These are phyloP conservation scores for Begonia peltatifolia DNA, from an alignment of 306 rosid genomes.

Conservation along the genomic window DNA sequence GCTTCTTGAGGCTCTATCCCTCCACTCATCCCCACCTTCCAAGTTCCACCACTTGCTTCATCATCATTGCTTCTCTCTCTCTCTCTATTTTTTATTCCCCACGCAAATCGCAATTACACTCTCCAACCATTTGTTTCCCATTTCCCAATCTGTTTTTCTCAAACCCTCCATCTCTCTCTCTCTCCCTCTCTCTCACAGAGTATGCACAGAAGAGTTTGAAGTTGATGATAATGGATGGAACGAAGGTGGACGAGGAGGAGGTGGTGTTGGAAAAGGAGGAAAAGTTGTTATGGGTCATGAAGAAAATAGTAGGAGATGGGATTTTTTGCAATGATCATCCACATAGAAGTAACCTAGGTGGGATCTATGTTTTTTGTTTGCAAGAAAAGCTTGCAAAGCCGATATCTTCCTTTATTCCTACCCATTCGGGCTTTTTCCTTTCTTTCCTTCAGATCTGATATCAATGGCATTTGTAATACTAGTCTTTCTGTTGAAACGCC, in stretches of 20 bases:
- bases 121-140: not conserved
- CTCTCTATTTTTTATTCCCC: not conserved
- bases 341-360: constrained; percentile 64
- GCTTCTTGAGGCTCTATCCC: constrained; percentile 5
- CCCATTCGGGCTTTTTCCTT: constrained; percentile 53
- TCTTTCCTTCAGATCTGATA: constrained; percentile 62
- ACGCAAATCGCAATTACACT: not conserved
- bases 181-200: not conserved
- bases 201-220: not conserved
- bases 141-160: not conserved
- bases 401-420: constrained; percentile 64
- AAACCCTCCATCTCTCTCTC: not conserved
- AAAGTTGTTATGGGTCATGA: constrained; percentile 27
- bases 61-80: too few relatives aligned
- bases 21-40: constrained; percentile 4
- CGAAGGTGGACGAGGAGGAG: too few relatives aligned
- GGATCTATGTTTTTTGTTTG: constrained; percentile 86
- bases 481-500: not conserved
- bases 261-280: constrained; percentile 27
- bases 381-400: constrained; percentile 92
- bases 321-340: constrained; percentile 88
- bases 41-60: too few relatives aligned
- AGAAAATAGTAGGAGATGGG: constrained; percentile 61
- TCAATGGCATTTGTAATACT: not conserved
- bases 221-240: constrained; percentile 33